Evolutionary conservation across 2,329 filamentous ascomycete species (phyloP).

Genomic region (Davidsoniella neocaledoniae): DNA sequence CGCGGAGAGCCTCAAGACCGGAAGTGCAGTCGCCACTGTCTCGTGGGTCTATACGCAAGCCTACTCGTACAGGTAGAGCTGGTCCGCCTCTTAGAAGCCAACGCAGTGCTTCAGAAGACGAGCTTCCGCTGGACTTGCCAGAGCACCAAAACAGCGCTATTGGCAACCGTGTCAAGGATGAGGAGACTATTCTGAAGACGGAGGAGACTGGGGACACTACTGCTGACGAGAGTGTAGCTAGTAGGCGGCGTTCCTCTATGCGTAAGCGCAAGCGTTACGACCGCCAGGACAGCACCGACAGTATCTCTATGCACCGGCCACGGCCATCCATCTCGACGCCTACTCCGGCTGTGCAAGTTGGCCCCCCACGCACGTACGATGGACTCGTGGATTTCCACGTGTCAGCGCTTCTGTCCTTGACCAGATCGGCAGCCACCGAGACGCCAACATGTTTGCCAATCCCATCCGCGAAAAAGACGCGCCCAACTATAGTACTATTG

Average conservation of each 20-base stretch:
- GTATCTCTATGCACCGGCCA: conserved; percentile 23
- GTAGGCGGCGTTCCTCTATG: conserved; percentile 23
- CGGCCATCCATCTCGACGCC: conserved; percentile 18
- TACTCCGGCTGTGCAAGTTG: conserved; percentile 19
- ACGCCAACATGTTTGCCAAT: conserved; percentile 64
- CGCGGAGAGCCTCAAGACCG: conserved; percentile 5
- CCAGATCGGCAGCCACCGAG: conserved; percentile 59
- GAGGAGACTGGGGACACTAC: conserved; percentile 41
- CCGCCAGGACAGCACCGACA: conserved; percentile 31
- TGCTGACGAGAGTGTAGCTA: conserved; percentile 33
- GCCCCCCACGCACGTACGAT: conserved; percentile 52
- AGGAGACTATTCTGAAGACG: conserved; percentile 37
- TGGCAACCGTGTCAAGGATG: conserved; percentile 37
- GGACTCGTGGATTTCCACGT: conserved; percentile 59
- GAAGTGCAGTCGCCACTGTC: conserved; percentile 12
- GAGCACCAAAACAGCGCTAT: conserved; percentile 14
- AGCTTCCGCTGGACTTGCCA: conserved; percentile 28
- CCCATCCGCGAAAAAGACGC: conserved; percentile 60
- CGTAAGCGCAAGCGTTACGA: conserved; percentile 43
- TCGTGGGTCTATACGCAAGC: conserved; percentile 5
- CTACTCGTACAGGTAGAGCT: conserved; percentile 6
- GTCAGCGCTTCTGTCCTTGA: conserved; percentile 59
- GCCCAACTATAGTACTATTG: conserved; percentile 57
- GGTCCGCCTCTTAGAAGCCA: conserved; percentile 16
- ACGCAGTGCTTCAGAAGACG: conserved; percentile 33